Base-by-base conservation (phyloP, 2,329 filamentous ascomycete species). In the Mycosphaerella sp. region DNA sequence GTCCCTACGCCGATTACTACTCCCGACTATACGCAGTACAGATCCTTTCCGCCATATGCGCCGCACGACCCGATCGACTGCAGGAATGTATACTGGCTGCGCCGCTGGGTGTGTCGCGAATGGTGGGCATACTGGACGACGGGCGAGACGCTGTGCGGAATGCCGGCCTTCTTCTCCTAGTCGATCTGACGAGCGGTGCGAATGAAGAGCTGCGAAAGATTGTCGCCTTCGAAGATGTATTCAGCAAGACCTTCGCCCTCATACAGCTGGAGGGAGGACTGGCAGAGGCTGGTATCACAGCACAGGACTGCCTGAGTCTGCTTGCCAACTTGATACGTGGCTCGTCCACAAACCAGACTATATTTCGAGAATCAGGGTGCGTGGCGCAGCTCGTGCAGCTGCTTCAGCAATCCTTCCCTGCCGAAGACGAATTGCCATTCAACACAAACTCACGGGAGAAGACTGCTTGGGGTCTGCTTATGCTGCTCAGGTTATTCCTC, bases 41-140 rank as follows among this genome's bases (percentile, higher is more conserved):
- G 72, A 79, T 98, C 40, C 83, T 98, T 39, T 84, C 86, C 23
- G 88, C 91, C 47, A 93, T 97, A 56, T 83, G 89, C 32, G 82
- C 84, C 4, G 89, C 92, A 47, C 82, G 93, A 43, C 88, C 91
- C 3, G 91, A 96, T 68, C 81, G 93, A 65, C 93, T 93, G 1
- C 92, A 97, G 71, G 91, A 97, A 76, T 95, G 90, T 70, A 85
- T 98, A 44, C 85, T 95, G 55, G 88, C 85, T 4, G 91, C 93
- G 2, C 91, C 90, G 1, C 74, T 95, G 29, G 93, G 92, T 26
- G 90, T 95, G 47, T 87, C 90, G 32, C 84, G 90, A 52, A 78
- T 98, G 11, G 92, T 95, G 38, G 83, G 83, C 53, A 82, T 87
- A 5, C 78, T 98, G 41, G 89, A 95, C 64, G 93, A 98, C 67